Conservation (phyloP, 1,284 basidiomycete genomes). For the Dichomitus squalens region DNA sequence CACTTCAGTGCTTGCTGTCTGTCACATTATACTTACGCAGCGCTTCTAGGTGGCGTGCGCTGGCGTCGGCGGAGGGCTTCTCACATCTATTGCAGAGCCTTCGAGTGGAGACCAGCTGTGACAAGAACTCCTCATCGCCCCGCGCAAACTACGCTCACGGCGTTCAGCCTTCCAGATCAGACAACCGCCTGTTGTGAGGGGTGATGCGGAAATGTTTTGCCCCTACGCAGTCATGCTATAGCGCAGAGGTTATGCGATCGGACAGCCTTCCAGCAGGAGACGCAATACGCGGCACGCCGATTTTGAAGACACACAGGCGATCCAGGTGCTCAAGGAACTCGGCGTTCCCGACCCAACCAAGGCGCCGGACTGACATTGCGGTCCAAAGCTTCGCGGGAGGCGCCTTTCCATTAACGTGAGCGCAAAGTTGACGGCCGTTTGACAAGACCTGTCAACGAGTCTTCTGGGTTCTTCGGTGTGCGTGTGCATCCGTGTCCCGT, state of each 20-base stretch:
- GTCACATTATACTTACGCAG: too few species aligned
- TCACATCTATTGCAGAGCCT: too few species aligned
- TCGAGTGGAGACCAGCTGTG: background rate
- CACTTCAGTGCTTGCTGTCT: too few species aligned
- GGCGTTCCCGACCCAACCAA: too few species aligned
- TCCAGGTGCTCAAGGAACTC: too few species aligned
- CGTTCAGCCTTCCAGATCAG: conserved; percentile 1
- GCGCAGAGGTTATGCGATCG: background rate
- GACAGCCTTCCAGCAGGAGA: background rate
- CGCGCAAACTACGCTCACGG: conserved; percentile 11
- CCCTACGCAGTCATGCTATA: background rate
- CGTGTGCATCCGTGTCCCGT: too few species aligned
- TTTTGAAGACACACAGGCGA: conserved; percentile 2
- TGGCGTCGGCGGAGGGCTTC: too few species aligned
- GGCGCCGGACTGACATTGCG: too few species aligned
- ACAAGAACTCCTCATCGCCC: background rate
- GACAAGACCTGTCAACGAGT: conserved; percentile 14
- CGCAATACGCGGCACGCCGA: background rate
- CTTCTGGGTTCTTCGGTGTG: conserved; percentile 1
- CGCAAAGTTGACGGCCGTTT: background rate
- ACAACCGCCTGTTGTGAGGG: too few species aligned
- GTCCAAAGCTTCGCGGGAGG: conserved; percentile 5
- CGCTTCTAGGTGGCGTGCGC: too few species aligned
- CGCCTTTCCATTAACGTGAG: background rate
- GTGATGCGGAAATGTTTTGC: too few species aligned